A percentile compares a stretch with the other conserved stretches of the same genome.
Conservation (phyloP, 176 grass and related monocot genomes). For the Lolium multiflorum region DNA sequence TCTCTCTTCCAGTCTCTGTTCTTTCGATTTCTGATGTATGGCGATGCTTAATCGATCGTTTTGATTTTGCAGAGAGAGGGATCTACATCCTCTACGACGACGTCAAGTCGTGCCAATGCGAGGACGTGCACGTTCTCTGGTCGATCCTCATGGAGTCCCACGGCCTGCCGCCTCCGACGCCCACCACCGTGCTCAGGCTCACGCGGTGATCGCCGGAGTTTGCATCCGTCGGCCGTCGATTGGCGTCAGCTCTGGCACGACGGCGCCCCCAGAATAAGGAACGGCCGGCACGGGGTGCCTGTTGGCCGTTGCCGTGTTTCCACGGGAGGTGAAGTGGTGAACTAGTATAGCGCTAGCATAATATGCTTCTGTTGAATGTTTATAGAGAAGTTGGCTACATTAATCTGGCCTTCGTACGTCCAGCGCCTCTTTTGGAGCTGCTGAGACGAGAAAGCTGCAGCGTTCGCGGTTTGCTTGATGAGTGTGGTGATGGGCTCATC, state of each 20-base stretch:
- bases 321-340: constrained; percentile 27
- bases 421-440: constrained; percentile 38
- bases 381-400: background rate
- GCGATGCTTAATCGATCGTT: background rate
- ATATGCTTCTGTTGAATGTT: background rate
- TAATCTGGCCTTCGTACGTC: constrained; percentile 19
- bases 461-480: background rate
- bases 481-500: constrained; percentile 50
- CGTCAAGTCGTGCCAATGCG: constrained; percentile 75
- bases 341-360: background rate
- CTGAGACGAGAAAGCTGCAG: constrained; percentile 4
- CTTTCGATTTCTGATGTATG: background rate
- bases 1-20: background rate
- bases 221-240: background rate
- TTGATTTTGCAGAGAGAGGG: constrained; percentile 40
- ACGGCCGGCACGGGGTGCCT: background rate
- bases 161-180: constrained; percentile 56
- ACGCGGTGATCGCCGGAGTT: constrained; percentile 26
- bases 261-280: constrained; percentile 41
- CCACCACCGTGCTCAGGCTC: constrained; percentile 13
- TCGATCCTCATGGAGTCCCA: constrained; percentile 58
- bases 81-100: constrained; percentile 69
- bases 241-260: background rate
- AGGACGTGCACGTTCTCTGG: constrained; percentile 77
- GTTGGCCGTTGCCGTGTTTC: background rate